Conservation (phyloP, 1,284 basidiomycete genomes). For the Trichosporon asahii region DNA sequence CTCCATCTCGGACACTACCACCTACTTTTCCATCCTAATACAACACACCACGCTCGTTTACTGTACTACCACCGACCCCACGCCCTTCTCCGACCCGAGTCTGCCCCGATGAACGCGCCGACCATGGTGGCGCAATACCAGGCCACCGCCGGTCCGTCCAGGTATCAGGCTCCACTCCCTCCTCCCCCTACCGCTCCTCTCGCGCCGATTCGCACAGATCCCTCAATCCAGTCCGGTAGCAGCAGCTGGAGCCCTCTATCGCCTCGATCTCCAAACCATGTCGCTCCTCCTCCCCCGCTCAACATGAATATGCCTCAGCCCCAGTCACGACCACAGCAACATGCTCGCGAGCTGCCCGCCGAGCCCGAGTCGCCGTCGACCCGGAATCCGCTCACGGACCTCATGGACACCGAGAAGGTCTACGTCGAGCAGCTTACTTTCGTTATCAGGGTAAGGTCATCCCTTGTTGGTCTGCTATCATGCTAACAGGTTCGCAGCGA, state of each 20-base stretch:
- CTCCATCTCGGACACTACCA: slow-evolving; percentile 3
- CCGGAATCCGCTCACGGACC: slow-evolving; percentile 78
- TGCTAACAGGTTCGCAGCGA: slow-evolving; percentile 59
- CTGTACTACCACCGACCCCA: not conserved
- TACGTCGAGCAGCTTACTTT: slow-evolving; percentile 90
- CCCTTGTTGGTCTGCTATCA: slow-evolving; percentile 18
- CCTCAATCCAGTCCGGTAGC: not conserved
- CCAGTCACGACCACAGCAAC: not conserved
- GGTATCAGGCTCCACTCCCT: slow-evolving; percentile 12
- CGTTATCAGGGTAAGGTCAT: slow-evolving; percentile 71
- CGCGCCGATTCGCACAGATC: slow-evolving; percentile 13
- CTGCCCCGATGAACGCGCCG: not conserved
- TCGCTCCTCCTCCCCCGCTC: not conserved
- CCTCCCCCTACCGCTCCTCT: slow-evolving; percentile 4
- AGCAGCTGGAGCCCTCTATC: not conserved
- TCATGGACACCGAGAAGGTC: slow-evolving; percentile 86
- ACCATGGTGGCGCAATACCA: slow-evolving; percentile 27
- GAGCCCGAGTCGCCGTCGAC: slow-evolving; percentile 8
- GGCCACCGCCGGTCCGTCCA: slow-evolving; percentile 26
- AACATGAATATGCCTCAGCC: not conserved
- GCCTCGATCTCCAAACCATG: not conserved
- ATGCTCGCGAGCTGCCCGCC: slow-evolving; percentile 6
- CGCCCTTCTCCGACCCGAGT: not conserved
- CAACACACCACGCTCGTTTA: slow-evolving; percentile 12
- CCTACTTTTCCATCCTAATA: slow-evolving; percentile 1